Conservation (phyloP, 495 filamentous ascomycete species). For the Aspergillus heteromorphus region DNA sequence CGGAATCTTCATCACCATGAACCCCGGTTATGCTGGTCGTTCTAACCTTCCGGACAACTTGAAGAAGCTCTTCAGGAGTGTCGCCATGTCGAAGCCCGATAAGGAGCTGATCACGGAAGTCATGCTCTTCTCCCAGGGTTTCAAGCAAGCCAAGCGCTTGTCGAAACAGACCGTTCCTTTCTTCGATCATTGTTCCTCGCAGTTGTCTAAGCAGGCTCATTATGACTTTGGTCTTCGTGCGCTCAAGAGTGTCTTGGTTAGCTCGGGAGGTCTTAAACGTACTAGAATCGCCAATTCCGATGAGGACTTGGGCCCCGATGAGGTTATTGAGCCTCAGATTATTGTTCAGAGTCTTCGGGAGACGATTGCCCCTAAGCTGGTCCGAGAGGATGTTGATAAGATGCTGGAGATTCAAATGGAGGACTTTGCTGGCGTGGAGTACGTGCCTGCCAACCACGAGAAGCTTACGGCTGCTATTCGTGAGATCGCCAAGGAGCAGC, state of each 20-base stretch:
- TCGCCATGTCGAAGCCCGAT: constrained; percentile 99
- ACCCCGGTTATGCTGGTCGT: constrained; percentile 95
- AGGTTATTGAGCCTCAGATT: constrained; percentile 89
- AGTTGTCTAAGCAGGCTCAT: constrained; percentile 91
- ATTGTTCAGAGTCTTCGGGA: constrained; percentile 97
- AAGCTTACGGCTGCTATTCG: constrained; percentile 76
- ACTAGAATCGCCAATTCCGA: constrained; percentile 59
- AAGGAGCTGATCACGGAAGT: constrained; percentile 99
- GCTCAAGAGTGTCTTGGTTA: constrained; percentile 95
- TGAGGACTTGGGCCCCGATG: constrained; percentile 58
- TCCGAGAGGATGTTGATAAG: constrained; percentile 79
- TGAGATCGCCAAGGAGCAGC: constrained; percentile 71
- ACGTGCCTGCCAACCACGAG: constrained; percentile 80
- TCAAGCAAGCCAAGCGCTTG: constrained; percentile 87
- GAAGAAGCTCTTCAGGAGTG: constrained; percentile 98
- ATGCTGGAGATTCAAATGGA: constrained; percentile 81
- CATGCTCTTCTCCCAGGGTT: constrained; percentile 99
- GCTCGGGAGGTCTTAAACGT: constrained; percentile 92
- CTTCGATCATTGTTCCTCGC: constrained; percentile 80
- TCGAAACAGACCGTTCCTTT: constrained; percentile 95
- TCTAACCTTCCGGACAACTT: constrained; percentile 97
- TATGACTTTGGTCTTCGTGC: constrained; percentile 98
- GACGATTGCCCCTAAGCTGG: constrained; percentile 95
- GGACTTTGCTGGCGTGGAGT: constrained; percentile 88
- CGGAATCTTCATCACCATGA: constrained; percentile 99